Evolutionary conservation across 2,329 filamentous ascomycete genomes (phyloP), one percentile per base, ranked within the genome.

Genomic region (Lasiodiplodia sp.): DNA sequence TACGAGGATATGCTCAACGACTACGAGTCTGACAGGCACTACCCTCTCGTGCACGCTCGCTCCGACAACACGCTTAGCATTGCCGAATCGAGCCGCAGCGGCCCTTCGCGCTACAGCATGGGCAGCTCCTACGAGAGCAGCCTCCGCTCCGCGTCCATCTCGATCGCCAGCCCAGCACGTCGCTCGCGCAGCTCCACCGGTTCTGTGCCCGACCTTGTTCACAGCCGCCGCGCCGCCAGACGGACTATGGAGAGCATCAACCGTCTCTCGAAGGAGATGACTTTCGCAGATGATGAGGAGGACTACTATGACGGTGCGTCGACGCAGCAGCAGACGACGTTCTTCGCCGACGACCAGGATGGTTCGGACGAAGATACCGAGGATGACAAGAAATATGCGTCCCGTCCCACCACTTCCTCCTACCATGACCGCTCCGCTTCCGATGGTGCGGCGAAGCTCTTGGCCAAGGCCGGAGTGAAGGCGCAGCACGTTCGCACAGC

Each of bases 51-150:
- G 66, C 76, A 82, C 31, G 76, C 79, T n/a, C 63, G 62, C 62
- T 66, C 68, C 18, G 62, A 55, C 28, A 69, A 66, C 49, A 76
- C 69, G 34, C 74, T 74, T 56, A 79, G 79, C 63, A 73, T 79
- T 62, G 79, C 80, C 47, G 80, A 81, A 58, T 80, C 81, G 7
- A 79, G 80, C 31, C 82, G 83, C 31, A 86, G 82, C 73, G 85
- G 84, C 72, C 82, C 81, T 68, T 83, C 84, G 2, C 83, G 83
- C 16, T 83, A 86, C 64, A 87, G 85, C 80, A 86, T 86, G 70
- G 67, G 51, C 28, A 86, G 85, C 74, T 87, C 86, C 5, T 85
- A 87, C 68, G 85, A 87, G 73, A 87, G 85, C 73, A 83, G 87
- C 70, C 81, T 86, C 51, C 78, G 85, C 65, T 86, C 85, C 7